Base-by-base conservation (phyloP, 148 eudicot genomes). In the Limonium bicolor region DNA sequence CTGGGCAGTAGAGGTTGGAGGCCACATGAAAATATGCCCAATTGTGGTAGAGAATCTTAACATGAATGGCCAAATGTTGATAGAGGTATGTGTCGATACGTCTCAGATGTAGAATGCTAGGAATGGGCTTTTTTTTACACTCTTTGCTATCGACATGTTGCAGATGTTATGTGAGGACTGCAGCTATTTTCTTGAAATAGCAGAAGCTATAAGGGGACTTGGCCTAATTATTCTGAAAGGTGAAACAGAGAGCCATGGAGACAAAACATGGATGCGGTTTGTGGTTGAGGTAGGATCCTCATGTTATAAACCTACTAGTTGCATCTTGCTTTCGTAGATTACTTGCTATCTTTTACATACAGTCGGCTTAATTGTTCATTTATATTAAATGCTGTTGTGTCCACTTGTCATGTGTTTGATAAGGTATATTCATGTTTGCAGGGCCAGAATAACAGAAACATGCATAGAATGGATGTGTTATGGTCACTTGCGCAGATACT, bases 391-490 rank as follows among this genome's bases (percentile, higher is more conserved):
- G n/a, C n/a, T n/a, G n/a, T n/a, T n/a, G n/a, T n/a, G n/a, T n/a
- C n/a, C n/a, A n/a, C n/a, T n/a, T n/a, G n/a, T n/a, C n/a, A n/a
- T n/a, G n/a, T n/a, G n/a, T n/a, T n/a, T n/a, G n/a, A n/a, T n/a
- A n/a, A n/a, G n/a, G n/a, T n/a, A n/a, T n/a, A n/a, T n/a, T n/a
- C n/a, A n/a, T n/a, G n/a, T n/a, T 39, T 59, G 56, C 72, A 76
- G 88, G 81, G 67, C n/a, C 72, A 76, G 56, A 74, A 58, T 62
- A 76, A 76, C 55, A 68, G 80, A 58, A 73, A 56, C 70, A 50
- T 87, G 68, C 96, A 82, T 48, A 71, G 96, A 59, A 73, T 87
- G 90, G 96, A 87, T 63, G 68, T 82, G 35, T 53, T 87, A 37
- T 82, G 86, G 94, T 71, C 94, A 42, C 77, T 87, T 36, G 72